phyloP scores from a whole-genome alignment of 768 basidiomycete genomes.

The Tylopilus balloui region DNA sequence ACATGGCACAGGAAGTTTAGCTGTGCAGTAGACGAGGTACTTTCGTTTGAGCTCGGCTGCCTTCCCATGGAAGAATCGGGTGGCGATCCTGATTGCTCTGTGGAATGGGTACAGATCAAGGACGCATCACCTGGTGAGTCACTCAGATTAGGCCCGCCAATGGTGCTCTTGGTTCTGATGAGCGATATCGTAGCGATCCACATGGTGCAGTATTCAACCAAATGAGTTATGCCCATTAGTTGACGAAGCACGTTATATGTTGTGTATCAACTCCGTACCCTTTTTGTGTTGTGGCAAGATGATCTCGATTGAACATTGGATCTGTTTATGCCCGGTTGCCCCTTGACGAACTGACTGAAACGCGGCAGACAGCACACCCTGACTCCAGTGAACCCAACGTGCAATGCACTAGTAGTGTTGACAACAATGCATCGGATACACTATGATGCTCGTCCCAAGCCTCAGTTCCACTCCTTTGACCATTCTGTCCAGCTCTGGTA shows the following conservation, averaged over 20 bases:
- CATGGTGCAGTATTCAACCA: slow-evolving; percentile 10
- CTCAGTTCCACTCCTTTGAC: slow-evolving; percentile 11
- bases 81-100: slow-evolving; percentile 3
- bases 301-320: too few relatives aligned
- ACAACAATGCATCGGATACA: not conserved
- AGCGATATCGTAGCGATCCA: slow-evolving; percentile 2
- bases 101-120: slow-evolving; percentile 17
- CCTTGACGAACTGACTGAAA: too few relatives aligned
- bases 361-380: too few relatives aligned
- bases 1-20: slow-evolving; percentile 12
- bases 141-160: not conserved
- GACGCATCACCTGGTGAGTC: slow-evolving; percentile 8
- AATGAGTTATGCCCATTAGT: not conserved
- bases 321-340: too few relatives aligned
- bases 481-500: slow-evolving; percentile 7
- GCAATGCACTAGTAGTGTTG: too few relatives aligned
- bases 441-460: not conserved
- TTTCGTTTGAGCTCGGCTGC: slow-evolving; percentile 13
- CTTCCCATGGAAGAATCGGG: slow-evolving; percentile 5
- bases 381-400: too few relatives aligned
- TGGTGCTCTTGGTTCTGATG: not conserved
- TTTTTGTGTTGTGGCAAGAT: too few relatives aligned
- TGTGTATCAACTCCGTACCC: not conserved
- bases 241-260: not conserved
- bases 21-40: slow-evolving; percentile 9